Evolutionary conservation across 1,284 basidiomycete species (phyloP), one percentile per base, ranked within the genome.

Genomic region (Meripilus lineatus): DNA sequence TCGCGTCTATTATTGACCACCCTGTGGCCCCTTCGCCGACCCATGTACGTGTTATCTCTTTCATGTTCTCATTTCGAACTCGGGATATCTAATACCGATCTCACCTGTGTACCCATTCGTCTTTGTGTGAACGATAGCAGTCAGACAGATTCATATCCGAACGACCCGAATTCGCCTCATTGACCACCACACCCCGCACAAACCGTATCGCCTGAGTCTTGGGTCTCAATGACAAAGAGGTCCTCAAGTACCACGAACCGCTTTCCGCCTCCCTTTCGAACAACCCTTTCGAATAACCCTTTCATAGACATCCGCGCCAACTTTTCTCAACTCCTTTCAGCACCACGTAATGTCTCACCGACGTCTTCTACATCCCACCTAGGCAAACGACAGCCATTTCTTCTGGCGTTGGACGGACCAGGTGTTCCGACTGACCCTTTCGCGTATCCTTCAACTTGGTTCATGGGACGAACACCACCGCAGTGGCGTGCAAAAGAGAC

Each of bases 131-230:
- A n/a, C n/a, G n/a, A n/a, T n/a, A n/a, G n/a, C 33, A 75, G 74
- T 68, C 68, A 22, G 74, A 74, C 51, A 64, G 74, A 18, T 74
- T 75, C 53, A 68, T 74, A n/a, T 55, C 71, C 7, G 66, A 66
- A 4, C 63, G 64, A 28, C 59, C 67, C 5, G 54, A 57, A 5
- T 56, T 63, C 2, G 54, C 72, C 18, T 73, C 72, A 3, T 63
- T 74, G 25, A 64, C 71, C 37, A 68, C 54, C 4, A 75, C 72
- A 1, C 71, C 71, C 13, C 71, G 71, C 36, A 71, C 72, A 11
- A 67, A 67, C 39, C 66, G 73, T 32, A 72, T 75, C 24, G 71
- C 72, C 26, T 68, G 69, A 44, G 58, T 64, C 10, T 71, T 75
- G 34, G 71, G 71, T 8, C 64, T 74, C 38, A 52, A 65, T 6